phyloP scores from a whole-genome alignment of 2,329 filamentous ascomycete genomes.

The Tolypocladium sp. region DNA sequence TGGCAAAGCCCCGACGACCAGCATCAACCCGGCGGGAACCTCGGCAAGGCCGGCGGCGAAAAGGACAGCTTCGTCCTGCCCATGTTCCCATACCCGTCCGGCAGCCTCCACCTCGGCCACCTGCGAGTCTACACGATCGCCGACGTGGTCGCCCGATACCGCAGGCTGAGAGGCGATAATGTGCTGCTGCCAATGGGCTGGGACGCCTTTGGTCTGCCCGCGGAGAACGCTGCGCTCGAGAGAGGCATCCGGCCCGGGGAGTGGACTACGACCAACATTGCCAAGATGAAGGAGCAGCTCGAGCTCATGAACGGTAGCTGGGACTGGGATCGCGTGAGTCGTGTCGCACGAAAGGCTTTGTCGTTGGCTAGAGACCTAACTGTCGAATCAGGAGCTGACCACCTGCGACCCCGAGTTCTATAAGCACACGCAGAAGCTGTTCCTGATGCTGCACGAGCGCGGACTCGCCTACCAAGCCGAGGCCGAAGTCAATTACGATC shows the following conservation, averaged over 20 bases:
- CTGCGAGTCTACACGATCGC: constrained; percentile 85
- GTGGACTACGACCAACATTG: constrained; percentile 77
- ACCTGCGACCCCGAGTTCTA: constrained; percentile 83
- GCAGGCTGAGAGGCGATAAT: constrained; percentile 61
- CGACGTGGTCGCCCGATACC: constrained; percentile 72
- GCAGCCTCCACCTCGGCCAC: constrained; percentile 78
- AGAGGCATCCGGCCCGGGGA: constrained; percentile 64
- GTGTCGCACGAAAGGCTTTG: too few relatives aligned
- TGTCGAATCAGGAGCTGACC: constrained; percentile 56
- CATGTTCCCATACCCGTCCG: constrained; percentile 92
- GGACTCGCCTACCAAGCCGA: constrained; percentile 77
- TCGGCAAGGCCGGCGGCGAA: constrained; percentile 10
- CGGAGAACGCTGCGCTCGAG: constrained; percentile 86
- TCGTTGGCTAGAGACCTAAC: background rate
- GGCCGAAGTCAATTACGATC: constrained; percentile 83
- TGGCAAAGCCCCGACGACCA: constrained; percentile 25
- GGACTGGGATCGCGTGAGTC: constrained; percentile 69
- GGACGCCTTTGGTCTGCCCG: constrained; percentile 86
- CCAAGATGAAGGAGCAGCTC: constrained; percentile 76
- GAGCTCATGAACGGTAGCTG: constrained; percentile 71
- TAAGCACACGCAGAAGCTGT: constrained; percentile 81
- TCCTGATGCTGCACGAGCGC: constrained; percentile 64
- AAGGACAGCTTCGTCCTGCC: constrained; percentile 62
- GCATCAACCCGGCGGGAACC: constrained; percentile 4
- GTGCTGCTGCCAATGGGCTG: constrained; percentile 89